phyloP scores from a whole-genome alignment of 2,329 filamentous ascomycete species.

The Neofusicoccum sp. region DNA sequence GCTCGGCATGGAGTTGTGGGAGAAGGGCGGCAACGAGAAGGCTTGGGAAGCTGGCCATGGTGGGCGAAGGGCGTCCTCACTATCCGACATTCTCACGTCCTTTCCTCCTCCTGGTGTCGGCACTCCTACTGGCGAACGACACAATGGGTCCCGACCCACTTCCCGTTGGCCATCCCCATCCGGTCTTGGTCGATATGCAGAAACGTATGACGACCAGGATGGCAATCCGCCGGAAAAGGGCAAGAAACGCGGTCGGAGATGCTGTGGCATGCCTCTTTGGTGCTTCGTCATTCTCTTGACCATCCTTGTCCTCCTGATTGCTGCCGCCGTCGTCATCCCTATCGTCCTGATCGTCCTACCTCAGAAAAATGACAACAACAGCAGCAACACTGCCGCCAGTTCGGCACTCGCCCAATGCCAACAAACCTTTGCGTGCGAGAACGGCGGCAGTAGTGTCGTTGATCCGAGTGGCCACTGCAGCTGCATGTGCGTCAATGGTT shows the following conservation, averaged over 20 bases:
- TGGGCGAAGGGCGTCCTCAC: constrained; percentile 43
- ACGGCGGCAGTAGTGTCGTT: constrained; percentile 76
- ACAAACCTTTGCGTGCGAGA: constrained; percentile 64
- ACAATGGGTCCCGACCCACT: background rate
- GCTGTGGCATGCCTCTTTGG: constrained; percentile 83
- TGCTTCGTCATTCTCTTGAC: constrained; percentile 67
- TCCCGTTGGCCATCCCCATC: constrained; percentile 8
- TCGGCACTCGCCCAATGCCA: constrained; percentile 50
- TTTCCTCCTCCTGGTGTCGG: constrained; percentile 60
- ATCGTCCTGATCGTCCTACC: constrained; percentile 60
- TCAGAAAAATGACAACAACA: constrained; percentile 38
- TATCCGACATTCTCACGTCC: constrained; percentile 64
- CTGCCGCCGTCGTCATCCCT: constrained; percentile 80
- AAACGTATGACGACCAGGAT: constrained; percentile 9
- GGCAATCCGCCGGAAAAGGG: constrained; percentile 23
- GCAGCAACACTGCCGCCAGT: constrained; percentile 20
- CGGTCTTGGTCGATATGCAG: constrained; percentile 1
- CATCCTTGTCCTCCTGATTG: constrained; percentile 68
- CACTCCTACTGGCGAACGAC: constrained; percentile 38
- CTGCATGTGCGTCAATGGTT: constrained; percentile 87
- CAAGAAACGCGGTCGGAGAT: constrained; percentile 55
- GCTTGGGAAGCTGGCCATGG: constrained; percentile 23
- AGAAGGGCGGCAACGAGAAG: constrained; percentile 34
- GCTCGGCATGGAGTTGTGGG: constrained; percentile 52
- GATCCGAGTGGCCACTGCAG: constrained; percentile 65